phyloP scores from a whole-genome alignment of 768 basidiomycete species.

The Hysterangium stoloniferum region DNA sequence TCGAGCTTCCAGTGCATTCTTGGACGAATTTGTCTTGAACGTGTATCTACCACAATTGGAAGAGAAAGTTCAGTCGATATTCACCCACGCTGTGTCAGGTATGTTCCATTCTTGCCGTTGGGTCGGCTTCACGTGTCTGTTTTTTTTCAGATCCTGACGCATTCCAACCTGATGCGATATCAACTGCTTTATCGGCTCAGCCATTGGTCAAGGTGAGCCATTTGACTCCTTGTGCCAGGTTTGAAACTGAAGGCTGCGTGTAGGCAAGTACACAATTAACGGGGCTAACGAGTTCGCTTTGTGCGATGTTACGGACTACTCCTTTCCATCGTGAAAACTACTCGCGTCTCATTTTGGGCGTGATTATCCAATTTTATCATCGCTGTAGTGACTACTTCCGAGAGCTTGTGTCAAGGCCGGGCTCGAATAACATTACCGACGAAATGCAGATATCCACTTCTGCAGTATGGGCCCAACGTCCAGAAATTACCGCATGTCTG shows the following conservation, averaged over 20 bases:
- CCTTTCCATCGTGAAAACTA: slow-evolving; percentile 96
- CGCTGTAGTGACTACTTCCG: slow-evolving; percentile 86
- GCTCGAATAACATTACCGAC: slow-evolving; percentile 22
- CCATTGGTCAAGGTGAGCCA: slow-evolving; percentile 69
- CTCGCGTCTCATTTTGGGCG: slow-evolving; percentile 83
- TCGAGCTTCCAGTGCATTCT: slow-evolving; percentile 57
- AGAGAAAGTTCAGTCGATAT: slow-evolving; percentile 82
- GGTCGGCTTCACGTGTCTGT: not conserved
- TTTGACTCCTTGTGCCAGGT: slow-evolving; percentile 1
- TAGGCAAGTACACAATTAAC: slow-evolving; percentile 81
- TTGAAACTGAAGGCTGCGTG: not conserved
- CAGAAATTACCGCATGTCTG: slow-evolving; percentile 70
- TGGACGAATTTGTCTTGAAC: slow-evolving; percentile 90
- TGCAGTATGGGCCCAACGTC: slow-evolving; percentile 69
- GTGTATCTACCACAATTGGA: slow-evolving; percentile 93
- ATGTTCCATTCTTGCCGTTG: slow-evolving; percentile 16
- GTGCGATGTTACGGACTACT: slow-evolving; percentile 81
- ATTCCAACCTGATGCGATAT: slow-evolving; percentile 75
- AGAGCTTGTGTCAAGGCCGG: slow-evolving; percentile 47
- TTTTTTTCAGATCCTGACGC: slow-evolving; percentile 61
- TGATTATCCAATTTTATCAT: slow-evolving; percentile 95
- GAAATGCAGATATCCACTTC: slow-evolving; percentile 47
- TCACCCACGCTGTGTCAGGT: slow-evolving; percentile 82
- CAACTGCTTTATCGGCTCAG: slow-evolving; percentile 51
- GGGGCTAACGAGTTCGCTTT: slow-evolving; percentile 86